Conservation (phyloP, 179 eudicot genomes). For the Actinidia arguta region DNA sequence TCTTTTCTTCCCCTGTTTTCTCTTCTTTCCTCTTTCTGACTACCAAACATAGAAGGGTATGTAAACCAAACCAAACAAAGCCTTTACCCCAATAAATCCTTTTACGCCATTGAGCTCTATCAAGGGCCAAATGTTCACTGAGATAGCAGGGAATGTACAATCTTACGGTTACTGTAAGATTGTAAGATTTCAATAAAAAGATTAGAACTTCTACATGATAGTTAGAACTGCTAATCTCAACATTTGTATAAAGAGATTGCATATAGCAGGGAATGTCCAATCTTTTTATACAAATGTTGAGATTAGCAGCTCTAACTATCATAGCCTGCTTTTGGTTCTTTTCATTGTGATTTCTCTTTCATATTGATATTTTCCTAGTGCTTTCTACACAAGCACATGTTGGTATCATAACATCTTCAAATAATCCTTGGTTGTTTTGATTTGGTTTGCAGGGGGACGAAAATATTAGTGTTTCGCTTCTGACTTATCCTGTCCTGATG, state of each 20-base stretch:
- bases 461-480: constrained; percentile 89
- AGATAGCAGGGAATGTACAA: no score
- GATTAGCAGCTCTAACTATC: background rate
- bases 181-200: no score
- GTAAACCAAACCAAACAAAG: no score
- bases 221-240: background rate
- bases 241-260: background rate
- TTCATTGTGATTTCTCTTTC: background rate
- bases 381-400: background rate
- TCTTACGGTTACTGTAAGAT: no score
- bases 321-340: background rate
- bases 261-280: background rate
- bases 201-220: no score
- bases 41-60: no score
- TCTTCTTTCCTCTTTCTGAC: background rate
- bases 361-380: constrained; percentile 4
- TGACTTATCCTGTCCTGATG: constrained; percentile 98
- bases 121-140: no score
- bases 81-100: no score
- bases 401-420: background rate
- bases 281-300: background rate
- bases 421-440: background rate
- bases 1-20: background rate
- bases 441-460: constrained; percentile 82
- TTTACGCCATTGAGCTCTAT: no score